phyloP scores from a whole-genome alignment of 1,139 yeast species.

The Blastobotrys apis region DNA sequence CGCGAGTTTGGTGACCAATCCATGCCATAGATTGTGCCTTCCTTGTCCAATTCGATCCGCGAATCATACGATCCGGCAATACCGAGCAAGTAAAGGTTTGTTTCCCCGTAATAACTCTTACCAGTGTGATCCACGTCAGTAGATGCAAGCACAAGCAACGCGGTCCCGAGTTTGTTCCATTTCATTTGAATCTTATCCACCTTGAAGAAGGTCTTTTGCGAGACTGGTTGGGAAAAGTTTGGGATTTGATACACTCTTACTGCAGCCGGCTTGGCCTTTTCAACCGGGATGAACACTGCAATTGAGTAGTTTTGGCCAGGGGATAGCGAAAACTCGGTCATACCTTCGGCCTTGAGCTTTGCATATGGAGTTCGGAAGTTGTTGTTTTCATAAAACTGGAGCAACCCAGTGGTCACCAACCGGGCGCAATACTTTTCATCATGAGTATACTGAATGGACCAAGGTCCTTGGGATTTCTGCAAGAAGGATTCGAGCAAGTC shows the following conservation, averaged over 20 bases:
- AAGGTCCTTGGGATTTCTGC: conserved; percentile 79
- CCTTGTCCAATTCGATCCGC: conserved; percentile 79
- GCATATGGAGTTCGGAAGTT: conserved; percentile 58
- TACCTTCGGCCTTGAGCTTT: conserved; percentile 58
- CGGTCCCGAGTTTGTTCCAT: conserved; percentile 95
- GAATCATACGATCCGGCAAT: conserved; percentile 91
- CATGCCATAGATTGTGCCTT: conserved; percentile 96
- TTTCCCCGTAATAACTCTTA: conserved; percentile 95
- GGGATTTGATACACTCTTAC: conserved; percentile 76
- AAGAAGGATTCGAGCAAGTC: conserved; percentile 62
- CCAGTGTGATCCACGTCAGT: conserved; percentile 95
- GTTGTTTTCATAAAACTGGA: conserved; percentile 63
- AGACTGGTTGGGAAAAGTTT: conserved; percentile 71
- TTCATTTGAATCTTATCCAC: conserved; percentile 89
- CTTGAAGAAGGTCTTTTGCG: conserved; percentile 86
- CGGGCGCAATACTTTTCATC: conserved; percentile 72
- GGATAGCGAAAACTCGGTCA: conserved; percentile 60
- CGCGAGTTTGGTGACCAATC: conserved; percentile 97
- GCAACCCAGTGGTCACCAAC: conserved; percentile 47
- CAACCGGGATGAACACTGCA: conserved; percentile 87
- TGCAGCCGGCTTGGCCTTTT: conserved; percentile 72
- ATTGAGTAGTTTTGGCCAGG: conserved; percentile 92
- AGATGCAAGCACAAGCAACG: conserved; percentile 85
- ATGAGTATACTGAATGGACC: conserved; percentile 85
- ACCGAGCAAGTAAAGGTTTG: conserved; percentile 83